Conservation (phyloP, 495 filamentous ascomycete species). For the Choiromyces venosus region DNA sequence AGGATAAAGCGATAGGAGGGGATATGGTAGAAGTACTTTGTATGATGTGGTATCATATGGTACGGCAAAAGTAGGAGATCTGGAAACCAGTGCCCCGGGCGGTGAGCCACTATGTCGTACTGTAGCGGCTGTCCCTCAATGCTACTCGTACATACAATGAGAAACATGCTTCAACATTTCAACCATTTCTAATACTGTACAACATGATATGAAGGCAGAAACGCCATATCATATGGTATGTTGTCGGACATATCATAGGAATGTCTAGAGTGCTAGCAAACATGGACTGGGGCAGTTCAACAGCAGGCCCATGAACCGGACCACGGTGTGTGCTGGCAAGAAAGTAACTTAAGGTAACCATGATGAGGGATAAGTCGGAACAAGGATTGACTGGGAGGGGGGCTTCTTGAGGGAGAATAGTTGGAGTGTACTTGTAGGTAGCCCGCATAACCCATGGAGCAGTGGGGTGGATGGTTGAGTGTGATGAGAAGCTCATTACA, state of each 20-base stretch:
- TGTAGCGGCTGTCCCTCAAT: background rate
- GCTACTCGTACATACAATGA: background rate
- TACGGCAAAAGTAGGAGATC: background rate
- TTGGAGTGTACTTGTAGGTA: too few species aligned
- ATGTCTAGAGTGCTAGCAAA: background rate
- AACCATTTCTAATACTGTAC: background rate
- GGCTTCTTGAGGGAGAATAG: background rate
- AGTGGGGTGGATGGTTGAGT: constrained; percentile 22
- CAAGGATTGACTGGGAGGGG: background rate
- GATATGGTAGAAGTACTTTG: background rate
- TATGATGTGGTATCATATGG: background rate
- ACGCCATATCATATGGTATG: background rate
- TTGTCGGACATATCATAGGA: background rate
- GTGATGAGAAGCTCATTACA: constrained; percentile 12
- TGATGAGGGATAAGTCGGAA: constrained; percentile 17
- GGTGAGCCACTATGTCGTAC: background rate
- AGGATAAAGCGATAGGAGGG: background rate
- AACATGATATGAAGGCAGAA: background rate
- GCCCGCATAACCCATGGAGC: constrained; percentile 9
- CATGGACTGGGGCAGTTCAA: background rate
- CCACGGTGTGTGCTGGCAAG: constrained; percentile 23
- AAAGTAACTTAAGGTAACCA: background rate
- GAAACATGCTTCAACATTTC: background rate
- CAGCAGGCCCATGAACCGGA: constrained; percentile 21
- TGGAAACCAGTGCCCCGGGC: background rate